phyloP scores from a whole-genome alignment of 305 asterid species.

The Fraxinus xanthoxyloides region DNA sequence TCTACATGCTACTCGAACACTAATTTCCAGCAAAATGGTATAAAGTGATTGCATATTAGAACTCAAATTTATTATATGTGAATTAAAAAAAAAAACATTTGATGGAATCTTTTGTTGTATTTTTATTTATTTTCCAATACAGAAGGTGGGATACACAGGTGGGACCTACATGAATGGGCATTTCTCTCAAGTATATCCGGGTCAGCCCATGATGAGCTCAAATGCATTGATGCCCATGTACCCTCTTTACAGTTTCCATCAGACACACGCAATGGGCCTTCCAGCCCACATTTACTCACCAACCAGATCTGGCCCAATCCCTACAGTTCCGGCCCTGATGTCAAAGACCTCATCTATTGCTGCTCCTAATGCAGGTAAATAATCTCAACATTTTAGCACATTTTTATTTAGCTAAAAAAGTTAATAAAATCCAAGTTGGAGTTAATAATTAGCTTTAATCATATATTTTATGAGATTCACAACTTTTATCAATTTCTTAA shows the following conservation, averaged over 20 bases:
- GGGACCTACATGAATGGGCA: conserved; percentile 42
- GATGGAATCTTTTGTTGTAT: not conserved
- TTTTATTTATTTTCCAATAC: not conserved
- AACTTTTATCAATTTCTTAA: too few species aligned
- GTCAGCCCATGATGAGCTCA: conserved; percentile 65
- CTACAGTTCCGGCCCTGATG: conserved; percentile 46
- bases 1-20: too few species aligned
- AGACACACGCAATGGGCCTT: conserved; percentile 80
- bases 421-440: too few species aligned
- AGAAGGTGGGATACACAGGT: conserved; percentile 37
- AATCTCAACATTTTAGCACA: not conserved
- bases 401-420: too few species aligned
- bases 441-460: too few species aligned
- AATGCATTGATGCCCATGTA: conserved; percentile 76
- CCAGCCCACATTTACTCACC: conserved; percentile 75
- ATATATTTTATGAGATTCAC: too few species aligned
- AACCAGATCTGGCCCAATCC: conserved; percentile 51
- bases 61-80: not conserved
- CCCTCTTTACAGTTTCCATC: conserved; percentile 61
- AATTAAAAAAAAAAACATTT: too few species aligned
- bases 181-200: conserved; percentile 58
- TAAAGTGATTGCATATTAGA: not conserved
- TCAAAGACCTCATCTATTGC: conserved; percentile 72
- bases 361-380: conserved; percentile 60
- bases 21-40: too few species aligned